These are phyloP conservation scores for Boletellus emodensis DNA, from an alignment of 768 basidiomycete genomes.

Conservation along the genomic window DNA sequence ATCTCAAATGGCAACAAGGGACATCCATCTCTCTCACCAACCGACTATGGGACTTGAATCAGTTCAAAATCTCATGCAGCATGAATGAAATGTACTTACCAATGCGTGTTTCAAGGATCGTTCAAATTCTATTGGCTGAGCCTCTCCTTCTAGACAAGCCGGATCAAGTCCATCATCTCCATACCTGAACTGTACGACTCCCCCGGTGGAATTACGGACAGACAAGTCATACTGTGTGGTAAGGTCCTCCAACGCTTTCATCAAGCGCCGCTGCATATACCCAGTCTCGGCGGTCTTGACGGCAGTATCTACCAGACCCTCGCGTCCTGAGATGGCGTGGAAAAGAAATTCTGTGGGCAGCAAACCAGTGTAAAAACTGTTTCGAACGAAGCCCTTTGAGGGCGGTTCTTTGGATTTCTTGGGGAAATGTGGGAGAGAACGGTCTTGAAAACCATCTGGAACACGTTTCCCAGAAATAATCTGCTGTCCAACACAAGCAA, in stretches of 20 bases:
- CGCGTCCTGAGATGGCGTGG: conserved; percentile 98
- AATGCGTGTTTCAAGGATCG: conserved; percentile 84
- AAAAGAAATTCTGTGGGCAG: conserved; percentile 95
- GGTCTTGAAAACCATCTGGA: conserved; percentile 97
- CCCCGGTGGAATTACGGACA: conserved; percentile 91
- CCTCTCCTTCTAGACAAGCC: conserved; percentile 92
- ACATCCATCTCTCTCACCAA: conserved; percentile 53
- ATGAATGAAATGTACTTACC: conserved; percentile 38
- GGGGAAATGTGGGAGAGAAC: conserved; percentile 96
- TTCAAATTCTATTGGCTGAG: conserved; percentile 85
- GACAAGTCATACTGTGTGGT: conserved; percentile 95
- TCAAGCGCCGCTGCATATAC: conserved; percentile 97
- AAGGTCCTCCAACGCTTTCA: conserved; percentile 98
- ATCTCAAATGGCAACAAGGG: conserved; percentile 87
- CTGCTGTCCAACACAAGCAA: conserved; percentile 99
- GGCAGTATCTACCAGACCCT: conserved; percentile 98
- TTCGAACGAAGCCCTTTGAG: conserved; percentile 96
- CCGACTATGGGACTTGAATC: conserved; percentile 44
- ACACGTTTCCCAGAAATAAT: conserved; percentile 98
- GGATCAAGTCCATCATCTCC: conserved; percentile 98
- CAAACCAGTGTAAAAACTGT: conserved; percentile 93
- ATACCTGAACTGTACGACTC: conserved; percentile 94
- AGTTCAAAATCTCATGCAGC: conserved; percentile 2
- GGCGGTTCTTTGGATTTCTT: conserved; percentile 96
- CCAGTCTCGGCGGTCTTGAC: conserved; percentile 99